Conservation (phyloP, 768 basidiomycete species). For the Lactarius vividus region DNA sequence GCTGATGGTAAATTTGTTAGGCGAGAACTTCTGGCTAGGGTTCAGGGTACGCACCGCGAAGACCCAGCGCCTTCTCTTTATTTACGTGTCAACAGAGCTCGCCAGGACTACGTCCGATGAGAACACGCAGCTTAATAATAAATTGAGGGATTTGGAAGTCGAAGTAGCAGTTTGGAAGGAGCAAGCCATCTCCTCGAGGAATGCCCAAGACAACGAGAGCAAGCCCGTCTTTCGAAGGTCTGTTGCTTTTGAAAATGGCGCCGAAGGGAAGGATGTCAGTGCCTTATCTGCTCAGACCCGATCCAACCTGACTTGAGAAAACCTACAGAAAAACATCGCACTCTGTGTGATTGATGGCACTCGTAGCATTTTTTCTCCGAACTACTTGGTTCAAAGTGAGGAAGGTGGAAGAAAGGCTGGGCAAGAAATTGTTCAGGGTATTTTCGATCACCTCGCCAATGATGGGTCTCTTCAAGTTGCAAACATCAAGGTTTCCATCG, state of each 20-base stretch:
- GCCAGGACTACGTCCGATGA: slow-evolving; percentile 17
- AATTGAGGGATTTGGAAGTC: slow-evolving; percentile 24
- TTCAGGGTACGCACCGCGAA: slow-evolving; percentile 15
- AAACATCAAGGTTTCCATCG: slow-evolving; percentile 8
- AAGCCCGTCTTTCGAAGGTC: neutral
- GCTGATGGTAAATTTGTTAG: slow-evolving; percentile 4
- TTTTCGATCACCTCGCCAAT: slow-evolving; percentile 8
- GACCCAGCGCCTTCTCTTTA: neutral
- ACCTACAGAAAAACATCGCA: slow-evolving; percentile 5
- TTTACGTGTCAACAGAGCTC: slow-evolving; percentile 22
- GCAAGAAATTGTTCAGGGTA: slow-evolving; percentile 16
- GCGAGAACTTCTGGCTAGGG: slow-evolving; percentile 22
- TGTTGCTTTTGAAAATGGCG: neutral
- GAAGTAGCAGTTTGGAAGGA: slow-evolving; percentile 27
- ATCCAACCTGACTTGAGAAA: neutral
- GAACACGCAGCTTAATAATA: slow-evolving; percentile 17
- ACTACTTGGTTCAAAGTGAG: slow-evolving; percentile 13
- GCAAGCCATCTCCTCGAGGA: slow-evolving; percentile 17
- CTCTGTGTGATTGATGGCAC: slow-evolving; percentile 27
- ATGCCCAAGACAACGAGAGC: slow-evolving; percentile 3
- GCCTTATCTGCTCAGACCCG: neutral
- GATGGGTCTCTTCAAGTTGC: slow-evolving; percentile 8
- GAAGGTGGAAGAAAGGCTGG: slow-evolving; percentile 22
- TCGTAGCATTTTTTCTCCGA: slow-evolving; percentile 17
- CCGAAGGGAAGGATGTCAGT: neutral